A percentile compares a stretch with the other conserved stretches of the same genome.
Conservation (phyloP, 352 stramenopile genomes). For the Aphanomyces stellatus region DNA sequence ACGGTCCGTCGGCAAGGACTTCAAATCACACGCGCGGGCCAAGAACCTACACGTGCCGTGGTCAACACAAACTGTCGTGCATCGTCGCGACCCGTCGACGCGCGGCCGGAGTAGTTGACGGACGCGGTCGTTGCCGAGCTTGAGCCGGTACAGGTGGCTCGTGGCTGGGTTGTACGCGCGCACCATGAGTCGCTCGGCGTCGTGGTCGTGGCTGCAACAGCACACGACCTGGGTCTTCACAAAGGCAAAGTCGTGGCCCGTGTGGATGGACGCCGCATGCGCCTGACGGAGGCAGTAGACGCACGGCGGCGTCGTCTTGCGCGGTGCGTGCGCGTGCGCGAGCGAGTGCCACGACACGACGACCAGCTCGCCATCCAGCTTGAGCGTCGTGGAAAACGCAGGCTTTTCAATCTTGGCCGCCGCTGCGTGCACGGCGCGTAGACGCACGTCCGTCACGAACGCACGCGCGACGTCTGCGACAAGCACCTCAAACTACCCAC, state of each 20-base stretch:
- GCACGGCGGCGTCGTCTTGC: background rate
- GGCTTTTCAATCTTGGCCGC: constrained; percentile 30
- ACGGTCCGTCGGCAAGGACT: constrained; percentile 6
- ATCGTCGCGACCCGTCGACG: constrained; percentile 3
- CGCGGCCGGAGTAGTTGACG: constrained; percentile 29
- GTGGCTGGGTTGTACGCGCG: constrained; percentile 53
- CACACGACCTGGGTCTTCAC: background rate
- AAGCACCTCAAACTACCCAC: constrained; percentile 8
- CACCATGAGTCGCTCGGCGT: constrained; percentile 27
- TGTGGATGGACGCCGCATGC: background rate
- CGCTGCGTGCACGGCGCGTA: constrained; percentile 28
- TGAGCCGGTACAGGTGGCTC: constrained; percentile 43
- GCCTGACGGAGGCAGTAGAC: background rate
- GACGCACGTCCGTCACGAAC: constrained; percentile 31
- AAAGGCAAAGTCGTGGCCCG: background rate
- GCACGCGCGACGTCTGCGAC: constrained; percentile 24
- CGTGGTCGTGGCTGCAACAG: background rate
- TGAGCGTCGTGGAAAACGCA: constrained; percentile 35
- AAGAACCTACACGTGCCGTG: background rate
- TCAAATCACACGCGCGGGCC: background rate
- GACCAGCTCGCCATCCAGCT: constrained; percentile 48
- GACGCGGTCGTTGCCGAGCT: constrained; percentile 37
- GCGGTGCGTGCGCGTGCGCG: constrained; percentile 10
- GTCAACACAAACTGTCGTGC: background rate
- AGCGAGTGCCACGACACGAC: constrained; percentile 53